Base-by-base conservation (phyloP, 2,329 filamentous ascomycete genomes). In the Lachnellula occidentalis region DNA sequence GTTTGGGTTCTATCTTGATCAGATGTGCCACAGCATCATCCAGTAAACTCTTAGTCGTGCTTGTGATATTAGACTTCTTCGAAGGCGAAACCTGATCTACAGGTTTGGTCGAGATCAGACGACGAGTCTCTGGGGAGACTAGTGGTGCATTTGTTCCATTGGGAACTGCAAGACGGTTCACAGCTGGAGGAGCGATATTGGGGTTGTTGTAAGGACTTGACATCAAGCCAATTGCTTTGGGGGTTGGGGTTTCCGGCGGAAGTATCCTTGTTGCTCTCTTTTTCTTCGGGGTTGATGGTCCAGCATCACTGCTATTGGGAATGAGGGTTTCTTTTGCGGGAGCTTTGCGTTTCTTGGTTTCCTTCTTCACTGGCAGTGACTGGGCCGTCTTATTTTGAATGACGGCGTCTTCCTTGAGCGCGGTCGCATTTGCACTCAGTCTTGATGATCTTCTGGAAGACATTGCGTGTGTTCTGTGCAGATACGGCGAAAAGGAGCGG, bases 11-110 rank as follows among this genome's bases (percentile, higher is more conserved):
- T 5, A 88, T 79, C 15, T 76, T 76, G 61, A 92, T 78, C 6
- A 97, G 76, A 71, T 95, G 86, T 8, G 80, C 81, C 59, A 86
- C 82, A 3, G 90, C 92, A 65, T 90, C 80, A 42, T 88, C 78
- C 2, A 97, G 78, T 15, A 96, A 72, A 49, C 80, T 88, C 17
- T 80, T 81, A 5, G 86, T 88, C n/a, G 87, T 88, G 1, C 59
- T 54, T 36, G 59, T 64, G 47, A 60, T 49, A 15, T 55, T 61
- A 3, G 60, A 51, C 50, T 48, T 52, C 51, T 67, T 80, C 86
- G 48, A 81, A 78, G 24, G 86, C 86, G 41, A 87, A 85, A 19
- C 66, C 64, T 73, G 73, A 68, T 69, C 70, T 66, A 78, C 53
- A 8, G 74, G 76, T 45, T 76, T 74, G n/a, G 73, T 76, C 11